Conservation (phyloP, 257 asterid genomes). For the Coffea canephora region DNA sequence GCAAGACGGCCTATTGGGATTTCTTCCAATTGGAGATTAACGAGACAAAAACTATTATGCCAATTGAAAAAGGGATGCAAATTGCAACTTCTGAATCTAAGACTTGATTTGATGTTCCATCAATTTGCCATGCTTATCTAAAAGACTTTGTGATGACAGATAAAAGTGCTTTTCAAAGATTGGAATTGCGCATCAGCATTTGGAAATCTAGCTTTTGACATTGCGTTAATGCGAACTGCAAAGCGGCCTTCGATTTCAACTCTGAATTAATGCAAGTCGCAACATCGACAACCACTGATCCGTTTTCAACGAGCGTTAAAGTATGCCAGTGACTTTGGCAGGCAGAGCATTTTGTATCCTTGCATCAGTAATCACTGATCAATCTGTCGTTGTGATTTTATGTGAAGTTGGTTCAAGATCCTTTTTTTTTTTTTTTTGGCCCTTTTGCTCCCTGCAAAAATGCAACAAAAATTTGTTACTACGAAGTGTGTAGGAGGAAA, state of each 20-base stretch:
- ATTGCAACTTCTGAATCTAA: slow-evolving; percentile 1
- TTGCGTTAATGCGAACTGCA: not conserved
- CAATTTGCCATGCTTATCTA: not conserved
- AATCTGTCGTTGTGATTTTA: not conserved
- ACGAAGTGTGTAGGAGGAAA: not conserved
- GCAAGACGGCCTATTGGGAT: too few species aligned
- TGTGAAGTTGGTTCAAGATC: not conserved
- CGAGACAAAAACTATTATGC: too few species aligned
- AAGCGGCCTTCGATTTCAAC: not conserved
- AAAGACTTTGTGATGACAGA: not conserved
- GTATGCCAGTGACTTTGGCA: too few species aligned
- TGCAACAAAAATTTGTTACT: not conserved
- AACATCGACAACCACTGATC: not conserved
- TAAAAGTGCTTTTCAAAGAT: not conserved
- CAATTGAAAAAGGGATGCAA: not conserved
- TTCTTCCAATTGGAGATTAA: not conserved
- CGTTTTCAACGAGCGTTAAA: not conserved
- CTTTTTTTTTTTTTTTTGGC: not conserved
- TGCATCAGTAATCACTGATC: too few species aligned
- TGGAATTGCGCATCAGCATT: not conserved
- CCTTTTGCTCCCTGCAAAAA: not conserved
- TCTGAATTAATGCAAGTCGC: not conserved
- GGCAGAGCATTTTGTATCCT: too few species aligned
- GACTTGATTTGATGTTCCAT: not conserved
- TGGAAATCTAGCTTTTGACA: not conserved